Conservation (phyloP, 73 alveolate genomes). For the Paramecium primaurelia region DNA sequence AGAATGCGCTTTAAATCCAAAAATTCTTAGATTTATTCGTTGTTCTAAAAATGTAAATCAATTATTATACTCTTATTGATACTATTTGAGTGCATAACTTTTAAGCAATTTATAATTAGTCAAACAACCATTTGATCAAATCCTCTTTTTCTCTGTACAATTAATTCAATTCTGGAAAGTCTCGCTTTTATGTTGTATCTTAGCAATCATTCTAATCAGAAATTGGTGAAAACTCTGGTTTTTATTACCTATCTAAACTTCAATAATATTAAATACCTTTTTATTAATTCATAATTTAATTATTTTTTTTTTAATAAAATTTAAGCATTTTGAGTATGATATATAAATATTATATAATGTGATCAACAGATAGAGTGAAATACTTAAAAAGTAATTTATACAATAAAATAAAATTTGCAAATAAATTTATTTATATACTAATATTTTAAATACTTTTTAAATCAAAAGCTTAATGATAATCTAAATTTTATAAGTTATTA, state of each 20-base stretch:
- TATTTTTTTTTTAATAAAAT: neutral
- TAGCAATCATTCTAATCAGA: neutral
- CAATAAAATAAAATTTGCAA: neutral
- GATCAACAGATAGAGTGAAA: neutral
- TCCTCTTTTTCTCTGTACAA: neutral
- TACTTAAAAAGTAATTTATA: too few species aligned
- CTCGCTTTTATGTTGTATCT: neutral
- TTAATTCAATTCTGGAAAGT: neutral
- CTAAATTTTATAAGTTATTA: too few species aligned
- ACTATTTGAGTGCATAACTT: neutral
- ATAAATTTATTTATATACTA: neutral
- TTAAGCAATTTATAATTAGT: neutral
- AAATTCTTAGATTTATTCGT: neutral
- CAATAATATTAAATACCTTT: neutral
- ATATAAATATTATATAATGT: neutral
- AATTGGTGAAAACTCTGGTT: neutral
- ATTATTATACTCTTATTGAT: neutral
- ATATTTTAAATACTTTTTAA: neutral
- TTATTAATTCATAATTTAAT: neutral
- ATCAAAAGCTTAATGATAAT: neutral
- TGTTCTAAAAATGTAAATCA: neutral
- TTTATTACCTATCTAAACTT: neutral
- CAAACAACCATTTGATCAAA: neutral
- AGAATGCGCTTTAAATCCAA: neutral
- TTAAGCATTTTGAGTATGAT: neutral